These are phyloP conservation scores for Nemophila menziesii DNA, from an alignment of 257 asterid genomes.

Conservation along the genomic window DNA sequence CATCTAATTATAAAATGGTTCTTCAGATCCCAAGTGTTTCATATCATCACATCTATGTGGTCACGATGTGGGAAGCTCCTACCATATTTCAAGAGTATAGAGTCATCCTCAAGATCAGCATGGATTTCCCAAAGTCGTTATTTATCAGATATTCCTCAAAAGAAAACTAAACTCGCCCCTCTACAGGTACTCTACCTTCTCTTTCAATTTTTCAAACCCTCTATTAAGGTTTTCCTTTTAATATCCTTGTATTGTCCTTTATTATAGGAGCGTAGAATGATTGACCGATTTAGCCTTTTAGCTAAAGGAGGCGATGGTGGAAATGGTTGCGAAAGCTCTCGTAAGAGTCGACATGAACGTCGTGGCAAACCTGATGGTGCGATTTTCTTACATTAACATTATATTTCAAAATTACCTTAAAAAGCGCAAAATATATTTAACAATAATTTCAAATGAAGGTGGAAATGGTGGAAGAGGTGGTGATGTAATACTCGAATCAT, in stretches of 20 bases:
- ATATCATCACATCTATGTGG: too few relatives aligned
- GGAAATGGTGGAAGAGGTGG: conserved; percentile 98
- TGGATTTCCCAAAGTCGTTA: conserved; percentile 32
- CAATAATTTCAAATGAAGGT: too few relatives aligned
- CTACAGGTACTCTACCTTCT: conserved; percentile 40
- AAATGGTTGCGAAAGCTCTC: conserved; percentile 75
- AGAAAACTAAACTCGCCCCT: conserved; percentile 55
- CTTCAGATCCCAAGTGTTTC: too few relatives aligned
- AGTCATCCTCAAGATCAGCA: conserved; percentile 25
- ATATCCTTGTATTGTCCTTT: conserved; percentile 5
- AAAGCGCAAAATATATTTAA: too few relatives aligned
- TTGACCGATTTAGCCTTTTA: conserved; percentile 56
- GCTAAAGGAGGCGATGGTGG: conserved; percentile 99
- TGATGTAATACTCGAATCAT: conserved; percentile 75
- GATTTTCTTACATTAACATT: conserved; percentile 12
- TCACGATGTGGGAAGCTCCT: conserved; percentile 4
- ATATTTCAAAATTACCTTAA: too few relatives aligned
- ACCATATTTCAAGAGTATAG: conserved; percentile 9
- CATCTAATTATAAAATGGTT: too few relatives aligned
- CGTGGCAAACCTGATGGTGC: conserved; percentile 89
- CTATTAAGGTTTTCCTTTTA: conserved; percentile 2
- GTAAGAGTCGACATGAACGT: conserved; percentile 69
- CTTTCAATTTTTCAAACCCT: conserved; percentile 2
- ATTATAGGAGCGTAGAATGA: conserved; percentile 82
- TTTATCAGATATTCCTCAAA: conserved; percentile 38